Evolutionary conservation across 1,139 yeast species (phyloP), one percentile per base, ranked within the genome.

Genomic region (Meyerozyma carpophila): DNA sequence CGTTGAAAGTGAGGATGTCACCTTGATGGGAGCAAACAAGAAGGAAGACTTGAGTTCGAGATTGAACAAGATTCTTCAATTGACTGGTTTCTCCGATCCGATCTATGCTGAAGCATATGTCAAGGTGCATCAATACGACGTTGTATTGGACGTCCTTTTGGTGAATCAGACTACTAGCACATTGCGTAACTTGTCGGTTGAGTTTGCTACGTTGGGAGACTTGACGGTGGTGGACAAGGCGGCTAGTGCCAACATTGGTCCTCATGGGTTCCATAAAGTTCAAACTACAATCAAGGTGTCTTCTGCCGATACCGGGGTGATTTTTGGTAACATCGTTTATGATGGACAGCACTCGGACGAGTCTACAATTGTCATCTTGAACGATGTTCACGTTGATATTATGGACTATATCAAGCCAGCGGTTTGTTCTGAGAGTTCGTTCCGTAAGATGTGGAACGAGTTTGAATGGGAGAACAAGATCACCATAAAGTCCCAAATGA

Each of bases 401-500:
- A 88, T 93, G 93, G 98, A 93, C 66, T 94, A 94, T 70, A 91
- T 94, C 63, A 89, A 88, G 63, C 98, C 98, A 21, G 95, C 96
- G 11, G 77, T 80, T 25, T 89, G 96, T 64, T 72, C 90, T 14
- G 98, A 93, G 65, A 81, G 83, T 42, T 85, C 81, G 54, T 94
- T 94, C 87, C 87, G 98, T 58, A 81, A 83, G 57, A 91, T 91
- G 98, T 94, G 99, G 99, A 88, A 90, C 63, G 98, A 91, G 64
- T 94, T 94, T 62, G 99, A 94, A 69, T 94, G 99, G 99, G 99
- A 94, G 67, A 94, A 94, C 70, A 94, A 94, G 72, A 93, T 94
- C 58, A 87, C 93, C 50, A 87, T 94, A 61, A 84, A 86, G 56
- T 82, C 95, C 3, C 75, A 73, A 45, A 75, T 84, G 56, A 67